These are phyloP conservation scores for Diaporthe nobilis DNA, from an alignment of 2,329 filamentous ascomycete species.

Conservation along the genomic window DNA sequence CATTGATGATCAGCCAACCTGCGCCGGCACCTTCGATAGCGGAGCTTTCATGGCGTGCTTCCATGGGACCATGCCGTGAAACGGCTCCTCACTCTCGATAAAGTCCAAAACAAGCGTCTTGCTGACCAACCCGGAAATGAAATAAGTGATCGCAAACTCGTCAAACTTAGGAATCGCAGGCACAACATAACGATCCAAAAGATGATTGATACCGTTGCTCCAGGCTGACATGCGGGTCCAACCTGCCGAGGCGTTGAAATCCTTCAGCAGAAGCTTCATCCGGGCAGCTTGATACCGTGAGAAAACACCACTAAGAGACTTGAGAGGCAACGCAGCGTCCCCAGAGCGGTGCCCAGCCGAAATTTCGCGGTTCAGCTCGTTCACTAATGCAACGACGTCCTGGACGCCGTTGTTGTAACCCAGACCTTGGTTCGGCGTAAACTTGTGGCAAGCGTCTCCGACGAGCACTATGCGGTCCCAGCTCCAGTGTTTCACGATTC, in stretches of 20 bases:
- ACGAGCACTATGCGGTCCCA: conserved; percentile 53
- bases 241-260: conserved; percentile 40
- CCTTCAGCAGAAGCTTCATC: conserved; percentile 37
- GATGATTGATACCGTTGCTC: conserved; percentile 45
- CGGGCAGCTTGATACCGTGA: conserved; percentile 43
- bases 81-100: conserved; percentile 42
- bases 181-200: conserved; percentile 45
- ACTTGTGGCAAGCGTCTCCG: conserved; percentile 56
- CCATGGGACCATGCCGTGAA: conserved; percentile 41
- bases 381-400: conserved; percentile 50
- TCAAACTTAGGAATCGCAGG: conserved; percentile 10
- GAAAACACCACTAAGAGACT: conserved; percentile 10
- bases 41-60: conserved; percentile 26
- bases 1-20: not conserved
- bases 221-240: conserved; percentile 47
- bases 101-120: conserved; percentile 45
- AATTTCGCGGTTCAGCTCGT: conserved; percentile 44
- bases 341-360: not conserved
- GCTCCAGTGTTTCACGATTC: conserved; percentile 54
- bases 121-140: conserved; percentile 37
- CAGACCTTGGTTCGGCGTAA: conserved; percentile 52
- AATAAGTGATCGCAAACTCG: not conserved
- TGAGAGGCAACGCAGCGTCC: not conserved
- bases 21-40: not conserved
- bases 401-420: conserved; percentile 55